These are phyloP conservation scores for Saccharomyces jurei DNA, from an alignment of 805 yeast species.

Conservation along the genomic window DNA sequence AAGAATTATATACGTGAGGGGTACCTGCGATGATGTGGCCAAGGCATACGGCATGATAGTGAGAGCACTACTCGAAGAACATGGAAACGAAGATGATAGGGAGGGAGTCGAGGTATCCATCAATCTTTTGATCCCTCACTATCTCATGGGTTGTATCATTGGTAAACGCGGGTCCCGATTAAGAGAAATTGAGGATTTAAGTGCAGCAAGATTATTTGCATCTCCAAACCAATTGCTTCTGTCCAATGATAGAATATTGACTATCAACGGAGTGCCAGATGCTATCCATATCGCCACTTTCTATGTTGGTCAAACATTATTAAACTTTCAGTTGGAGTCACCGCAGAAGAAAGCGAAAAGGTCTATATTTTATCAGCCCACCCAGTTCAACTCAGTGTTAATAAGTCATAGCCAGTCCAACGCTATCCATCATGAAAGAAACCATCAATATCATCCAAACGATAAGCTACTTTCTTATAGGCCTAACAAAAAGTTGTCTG, in stretches of 20 bases:
- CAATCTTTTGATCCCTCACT: constrained; percentile 65
- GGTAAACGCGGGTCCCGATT: constrained; percentile 70
- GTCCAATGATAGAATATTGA: constrained; percentile 68
- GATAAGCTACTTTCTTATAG: constrained; percentile 15
- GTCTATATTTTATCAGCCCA: constrained; percentile 28
- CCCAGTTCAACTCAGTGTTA: constrained; percentile 22
- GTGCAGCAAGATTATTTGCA: constrained; percentile 71
- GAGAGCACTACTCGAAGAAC: constrained; percentile 45
- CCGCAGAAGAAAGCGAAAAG: constrained; percentile 40
- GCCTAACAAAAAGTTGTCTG: constrained; percentile 11
- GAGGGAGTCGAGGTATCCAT: constrained; percentile 37
- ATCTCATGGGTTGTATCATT: constrained; percentile 70
- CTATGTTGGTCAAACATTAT: constrained; percentile 59
- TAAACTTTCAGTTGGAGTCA: constrained; percentile 43
- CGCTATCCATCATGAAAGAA: constrained; percentile 16
- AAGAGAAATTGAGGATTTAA: constrained; percentile 72
- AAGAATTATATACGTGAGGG: constrained; percentile 65
- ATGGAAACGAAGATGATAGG: constrained; percentile 44
- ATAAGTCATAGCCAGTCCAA: constrained; percentile 7
- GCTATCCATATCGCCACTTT: constrained; percentile 79
- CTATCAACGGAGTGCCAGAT: constrained; percentile 73
- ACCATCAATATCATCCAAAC: constrained; percentile 22
- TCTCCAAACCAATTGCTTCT: constrained; percentile 63
- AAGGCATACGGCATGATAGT: constrained; percentile 71
- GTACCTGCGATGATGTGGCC: constrained; percentile 70